phyloP scores from a whole-genome alignment of 805 yeast genomes.

The Dipodascus albidus region DNA sequence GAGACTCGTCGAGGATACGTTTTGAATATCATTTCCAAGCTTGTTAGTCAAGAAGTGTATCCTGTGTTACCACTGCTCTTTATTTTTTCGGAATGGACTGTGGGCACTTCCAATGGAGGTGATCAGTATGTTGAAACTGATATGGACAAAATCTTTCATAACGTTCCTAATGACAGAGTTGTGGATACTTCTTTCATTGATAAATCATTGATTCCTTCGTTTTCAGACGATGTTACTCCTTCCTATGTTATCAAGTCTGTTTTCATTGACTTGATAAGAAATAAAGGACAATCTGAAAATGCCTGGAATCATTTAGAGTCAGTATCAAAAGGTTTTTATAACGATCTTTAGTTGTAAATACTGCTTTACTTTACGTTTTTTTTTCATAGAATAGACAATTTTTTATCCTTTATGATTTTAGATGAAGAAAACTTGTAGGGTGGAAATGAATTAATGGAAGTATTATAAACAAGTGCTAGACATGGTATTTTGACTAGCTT shows the following conservation, averaged over 20 bases:
- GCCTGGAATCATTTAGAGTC: not conserved
- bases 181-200: constrained; percentile 11
- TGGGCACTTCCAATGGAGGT: constrained; percentile 11
- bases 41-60: constrained; percentile 12
- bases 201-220: constrained; percentile 7
- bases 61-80: constrained; percentile 8
- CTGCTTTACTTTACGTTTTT: no score
- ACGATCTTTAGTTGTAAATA: not conserved
- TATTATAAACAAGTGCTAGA: constrained; percentile 4
- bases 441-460: constrained; percentile 14
- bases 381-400: not conserved
- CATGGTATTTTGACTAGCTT: no score
- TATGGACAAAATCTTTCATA: constrained; percentile 8
- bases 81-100: constrained; percentile 11
- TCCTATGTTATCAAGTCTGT: not conserved
- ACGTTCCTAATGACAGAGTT: constrained; percentile 7
- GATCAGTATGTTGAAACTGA: constrained; percentile 8
- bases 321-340: constrained; percentile 3
- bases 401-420: no score
- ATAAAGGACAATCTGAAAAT: not conserved
- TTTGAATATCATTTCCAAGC: constrained; percentile 8
- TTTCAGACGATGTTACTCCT: not conserved
- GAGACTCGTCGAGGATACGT: constrained; percentile 3
- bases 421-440: constrained; percentile 9
- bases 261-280: not conserved